Evolutionary conservation across 352 stramenopile genomes (phyloP), one percentile per base, ranked within the genome.

Genomic region (Globisporangium viniferum): DNA sequence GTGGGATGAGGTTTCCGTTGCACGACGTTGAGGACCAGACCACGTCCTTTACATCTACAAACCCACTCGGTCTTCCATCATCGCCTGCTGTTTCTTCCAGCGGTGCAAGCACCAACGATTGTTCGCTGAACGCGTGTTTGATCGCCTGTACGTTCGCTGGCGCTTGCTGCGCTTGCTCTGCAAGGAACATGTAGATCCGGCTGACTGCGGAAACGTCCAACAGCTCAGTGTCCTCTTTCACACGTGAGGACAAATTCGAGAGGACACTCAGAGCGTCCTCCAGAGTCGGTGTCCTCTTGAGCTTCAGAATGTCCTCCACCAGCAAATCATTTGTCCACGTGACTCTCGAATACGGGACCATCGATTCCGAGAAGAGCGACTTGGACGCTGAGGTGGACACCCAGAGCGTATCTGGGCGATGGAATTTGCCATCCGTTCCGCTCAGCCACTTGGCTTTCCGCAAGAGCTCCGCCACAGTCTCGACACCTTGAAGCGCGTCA

Each of bases 241-340:
- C 54, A 41, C 73, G 67, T 39, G 75, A 67, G 8, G 74, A 69
- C 14, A 82, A 54, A 59, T 31, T 71, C 24, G 54, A 70, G 46
- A 92, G 64, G 22, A 81, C 77, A 46, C 63, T 48, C 27, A 93
- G 51, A 20, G 81, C 80, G 59, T 93, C 85, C 2, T 64, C 64
- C 0, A 78, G 69, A 8, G 48, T 78, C 5, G 78, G 78, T 20
- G 66, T 36, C 24, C 62, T 67, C 69, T 86, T 89, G 41, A 93
- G 70, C 9, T 76, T 73, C 58, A 93, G 69, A 18, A 80, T 58
- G 20, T 68, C 64, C 31, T 65, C 75, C 0, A 77, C 68, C 9
- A 89, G 74, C 0, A 70, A 29, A 4, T 79, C 71, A 54, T 68
- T 79, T 24, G 72, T 78, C 80, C 80, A 89, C 27, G 44, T 7